These are phyloP conservation scores for Actinomortierella ambigua DNA, from an alignment of 371 early-diverging fungal genomes.

Conservation along the genomic window DNA sequence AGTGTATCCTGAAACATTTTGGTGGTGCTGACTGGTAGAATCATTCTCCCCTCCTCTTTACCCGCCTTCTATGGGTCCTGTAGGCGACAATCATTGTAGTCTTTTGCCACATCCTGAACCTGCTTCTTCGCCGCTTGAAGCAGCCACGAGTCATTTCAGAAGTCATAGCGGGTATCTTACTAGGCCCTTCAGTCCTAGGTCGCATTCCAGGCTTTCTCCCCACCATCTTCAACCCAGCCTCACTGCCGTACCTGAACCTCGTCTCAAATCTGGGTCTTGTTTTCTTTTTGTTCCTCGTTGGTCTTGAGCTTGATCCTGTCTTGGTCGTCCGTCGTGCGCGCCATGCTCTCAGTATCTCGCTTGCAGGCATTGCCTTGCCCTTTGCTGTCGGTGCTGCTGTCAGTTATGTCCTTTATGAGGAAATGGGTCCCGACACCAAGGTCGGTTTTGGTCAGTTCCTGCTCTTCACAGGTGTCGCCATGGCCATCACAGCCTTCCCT, in stretches of 20 bases:
- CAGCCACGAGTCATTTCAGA: slow-evolving; percentile 85
- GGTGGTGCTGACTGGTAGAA: background rate
- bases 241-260: slow-evolving; percentile 73
- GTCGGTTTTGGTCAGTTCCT: slow-evolving; percentile 73
- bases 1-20: no score
- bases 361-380: slow-evolving; percentile 77
- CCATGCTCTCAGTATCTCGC: slow-evolving; percentile 58
- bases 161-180: slow-evolving; percentile 77
- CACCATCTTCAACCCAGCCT: slow-evolving; percentile 67
- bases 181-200: slow-evolving; percentile 81
- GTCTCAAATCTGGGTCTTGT: slow-evolving; percentile 89
- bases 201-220: slow-evolving; percentile 66
- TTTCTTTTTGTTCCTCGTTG: slow-evolving; percentile 90
- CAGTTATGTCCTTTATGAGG: slow-evolving; percentile 67
- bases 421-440: slow-evolving; percentile 47
- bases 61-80: background rate
- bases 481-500: slow-evolving; percentile 94
- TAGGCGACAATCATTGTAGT: slow-evolving; percentile 70
- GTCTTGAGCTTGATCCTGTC: slow-evolving; percentile 74
- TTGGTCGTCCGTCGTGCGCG: slow-evolving; percentile 53
- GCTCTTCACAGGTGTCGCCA: slow-evolving; percentile 86
- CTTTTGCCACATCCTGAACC: slow-evolving; percentile 65
- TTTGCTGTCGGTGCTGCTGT: slow-evolving; percentile 77
- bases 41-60: no score
- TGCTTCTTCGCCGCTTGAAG: slow-evolving; percentile 57